Evolutionary conservation across 371 early-diverging fungal species (phyloP).

Genomic region (Blyttiomyces sp.): DNA sequence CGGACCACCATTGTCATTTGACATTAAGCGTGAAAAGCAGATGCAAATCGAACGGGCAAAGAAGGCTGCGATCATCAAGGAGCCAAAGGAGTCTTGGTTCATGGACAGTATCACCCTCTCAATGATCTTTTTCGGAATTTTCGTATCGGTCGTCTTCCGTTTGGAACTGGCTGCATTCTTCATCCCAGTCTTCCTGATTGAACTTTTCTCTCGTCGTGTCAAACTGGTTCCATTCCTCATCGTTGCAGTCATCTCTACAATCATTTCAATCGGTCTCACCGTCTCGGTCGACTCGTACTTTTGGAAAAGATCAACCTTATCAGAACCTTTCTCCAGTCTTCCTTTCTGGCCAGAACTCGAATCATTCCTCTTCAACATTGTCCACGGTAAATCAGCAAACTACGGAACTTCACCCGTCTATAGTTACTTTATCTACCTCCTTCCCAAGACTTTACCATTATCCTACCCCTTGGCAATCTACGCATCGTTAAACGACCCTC

Average conservation of each 20-base stretch:
- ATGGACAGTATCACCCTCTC: background rate
- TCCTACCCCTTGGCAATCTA: constrained; percentile 62
- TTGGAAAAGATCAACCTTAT: constrained; percentile 54
- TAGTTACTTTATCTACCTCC: constrained; percentile 63
- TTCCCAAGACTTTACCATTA: constrained; percentile 74
- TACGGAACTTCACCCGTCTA: constrained; percentile 84
- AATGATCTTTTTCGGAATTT: constrained; percentile 16
- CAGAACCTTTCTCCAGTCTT: constrained; percentile 17
- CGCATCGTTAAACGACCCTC: constrained; percentile 21
- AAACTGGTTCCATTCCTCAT: constrained; percentile 24
- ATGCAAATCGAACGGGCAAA: background rate
- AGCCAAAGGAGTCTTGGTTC: background rate
- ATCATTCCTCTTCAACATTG: constrained; percentile 83
- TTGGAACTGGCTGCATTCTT: constrained; percentile 70
- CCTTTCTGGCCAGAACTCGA: constrained; percentile 81
- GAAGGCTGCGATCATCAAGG: background rate
- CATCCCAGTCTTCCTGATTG: constrained; percentile 34
- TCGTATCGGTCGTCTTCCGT: constrained; percentile 73
- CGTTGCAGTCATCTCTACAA: constrained; percentile 35
- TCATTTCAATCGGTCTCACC: constrained; percentile 48
- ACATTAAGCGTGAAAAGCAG: background rate
- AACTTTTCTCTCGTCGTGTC: constrained; percentile 19
- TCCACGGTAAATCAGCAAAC: constrained; percentile 69
- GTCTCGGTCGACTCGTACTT: constrained; percentile 77
- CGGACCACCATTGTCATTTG: constrained; percentile 5